These are phyloP conservation scores for Fusarium buharicum DNA, from an alignment of 2,329 filamentous ascomycete species.

Conservation along the genomic window DNA sequence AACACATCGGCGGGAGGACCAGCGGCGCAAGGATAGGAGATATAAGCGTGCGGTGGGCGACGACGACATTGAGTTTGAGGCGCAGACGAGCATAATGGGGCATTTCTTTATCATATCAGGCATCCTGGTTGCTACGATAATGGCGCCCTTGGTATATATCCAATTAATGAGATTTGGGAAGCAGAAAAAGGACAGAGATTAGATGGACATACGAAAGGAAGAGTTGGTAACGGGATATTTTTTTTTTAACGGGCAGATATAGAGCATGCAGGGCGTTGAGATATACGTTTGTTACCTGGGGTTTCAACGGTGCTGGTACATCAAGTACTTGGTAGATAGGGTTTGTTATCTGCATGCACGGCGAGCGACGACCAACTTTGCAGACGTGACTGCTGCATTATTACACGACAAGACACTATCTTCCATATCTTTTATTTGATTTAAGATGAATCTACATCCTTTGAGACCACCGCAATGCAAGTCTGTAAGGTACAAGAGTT, in stretches of 20 bases:
- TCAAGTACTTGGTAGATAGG: background rate
- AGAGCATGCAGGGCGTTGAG: background rate
- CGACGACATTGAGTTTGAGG: constrained; percentile 52
- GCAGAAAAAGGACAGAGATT: constrained; percentile 41
- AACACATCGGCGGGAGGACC: constrained; percentile 75
- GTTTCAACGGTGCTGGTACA: background rate
- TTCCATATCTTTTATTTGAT: constrained; percentile 44
- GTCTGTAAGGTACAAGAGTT: constrained; percentile 48
- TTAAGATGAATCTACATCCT: constrained; percentile 48
- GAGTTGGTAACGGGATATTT: background rate
- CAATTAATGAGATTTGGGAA: constrained; percentile 51
- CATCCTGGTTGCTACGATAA: constrained; percentile 58
- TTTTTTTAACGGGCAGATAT: background rate
- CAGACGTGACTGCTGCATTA: background rate
- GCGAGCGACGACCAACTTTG: background rate
- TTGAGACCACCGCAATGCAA: constrained; percentile 47
- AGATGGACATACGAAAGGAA: background rate
- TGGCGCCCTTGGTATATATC: constrained; percentile 57
- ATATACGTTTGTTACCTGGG: background rate
- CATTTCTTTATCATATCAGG: constrained; percentile 63
- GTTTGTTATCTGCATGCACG: background rate
- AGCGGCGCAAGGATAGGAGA: constrained; percentile 52
- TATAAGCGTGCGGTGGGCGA: constrained; percentile 54
- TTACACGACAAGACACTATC: constrained; percentile 32
- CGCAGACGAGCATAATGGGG: constrained; percentile 55